These are phyloP conservation scores for Cutaneotrichosporon cutaneum DNA, from an alignment of 1,284 basidiomycete species.

Conservation along the genomic window DNA sequence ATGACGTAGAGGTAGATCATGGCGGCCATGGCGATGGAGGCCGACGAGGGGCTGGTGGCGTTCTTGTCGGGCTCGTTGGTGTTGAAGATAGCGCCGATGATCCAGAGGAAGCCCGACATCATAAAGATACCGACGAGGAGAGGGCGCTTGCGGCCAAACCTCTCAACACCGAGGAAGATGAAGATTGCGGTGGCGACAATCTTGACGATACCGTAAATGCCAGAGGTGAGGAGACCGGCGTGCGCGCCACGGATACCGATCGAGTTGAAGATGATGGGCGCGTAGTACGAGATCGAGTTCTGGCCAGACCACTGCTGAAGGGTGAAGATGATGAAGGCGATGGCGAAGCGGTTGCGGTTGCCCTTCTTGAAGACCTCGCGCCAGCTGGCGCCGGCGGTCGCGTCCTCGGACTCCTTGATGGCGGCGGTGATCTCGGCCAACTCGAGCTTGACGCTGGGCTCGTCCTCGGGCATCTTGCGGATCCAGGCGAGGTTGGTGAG, in stretches of 20 bases:
- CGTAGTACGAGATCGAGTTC: constrained; percentile 67
- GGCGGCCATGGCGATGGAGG: constrained; percentile 50
- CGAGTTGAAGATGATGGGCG: constrained; percentile 60
- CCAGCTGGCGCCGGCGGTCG: constrained; percentile 46
- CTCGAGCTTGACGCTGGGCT: constrained; percentile 57
- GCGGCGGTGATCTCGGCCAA: constrained; percentile 60
- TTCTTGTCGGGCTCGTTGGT: constrained; percentile 57
- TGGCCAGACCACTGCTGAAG: constrained; percentile 68
- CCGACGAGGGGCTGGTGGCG: constrained; percentile 20
- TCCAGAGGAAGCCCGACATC: constrained; percentile 63
- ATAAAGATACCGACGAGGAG: constrained; percentile 56
- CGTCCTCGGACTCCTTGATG: constrained; percentile 55
- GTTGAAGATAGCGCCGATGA: constrained; percentile 72
- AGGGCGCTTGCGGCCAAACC: constrained; percentile 52
- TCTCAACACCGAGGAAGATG: constrained; percentile 61
- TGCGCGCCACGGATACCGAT: constrained; percentile 60
- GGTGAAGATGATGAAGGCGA: constrained; percentile 59
- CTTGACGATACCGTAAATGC: constrained; percentile 79
- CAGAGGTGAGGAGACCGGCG: constrained; percentile 68
- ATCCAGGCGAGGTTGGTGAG: constrained; percentile 59
- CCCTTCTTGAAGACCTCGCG: constrained; percentile 70
- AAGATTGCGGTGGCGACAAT: constrained; percentile 68
- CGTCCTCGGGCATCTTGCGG: constrained; percentile 58
- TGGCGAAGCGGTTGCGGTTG: constrained; percentile 67
- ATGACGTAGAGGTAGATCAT: constrained; percentile 53